Evolutionary conservation across 345 rosid species (phyloP), one percentile per base, ranked within the genome.

Genomic region (Camelina neglecta): DNA sequence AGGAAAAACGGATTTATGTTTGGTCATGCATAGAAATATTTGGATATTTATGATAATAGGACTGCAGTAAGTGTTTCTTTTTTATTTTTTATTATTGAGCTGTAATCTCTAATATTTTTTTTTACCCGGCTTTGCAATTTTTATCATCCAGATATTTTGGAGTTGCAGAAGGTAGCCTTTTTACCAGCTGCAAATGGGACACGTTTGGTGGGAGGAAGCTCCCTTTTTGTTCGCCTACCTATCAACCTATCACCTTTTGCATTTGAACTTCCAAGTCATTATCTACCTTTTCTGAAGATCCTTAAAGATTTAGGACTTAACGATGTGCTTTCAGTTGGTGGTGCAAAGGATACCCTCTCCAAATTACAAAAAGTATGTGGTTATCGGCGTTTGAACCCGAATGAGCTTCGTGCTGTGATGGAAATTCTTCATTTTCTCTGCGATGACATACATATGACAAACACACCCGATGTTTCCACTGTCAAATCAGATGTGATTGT

Each of bases 171-270:
- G 62, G 91, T 91, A 72, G 97, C 98, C 57, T 91, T 93, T 82
- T 67, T 93, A 72, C 96, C 97, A 65, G 95, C 90, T 79, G 98
- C 98, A 16, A 93, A 91, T 81, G 98, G 98, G 71, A 91, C 98
- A 33, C 96, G 98, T 63, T 83, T 93, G 76, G 91, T 93, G 80
- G 81, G 87, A 23, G 86, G 84, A 68, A 85, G 80, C 78, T 83
- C 92, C 70, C 97, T 91, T 71, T 93, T 93, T 79, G 91, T 80
- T 58, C 96, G 86, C 70, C 81, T 93, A 56, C 77, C 93, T 9
- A 81, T 93, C 68, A 91, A 91, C 75, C 78, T 93, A 77, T 92
- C 98, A 38, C 98, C 98, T 42, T 91, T 93, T 81, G 96, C 97
- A 35, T 93, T 91, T 81, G 98, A 88, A 74, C 97, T 93, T 66